Conservation (phyloP, 805 yeast genomes). For the Pichia californica region DNA sequence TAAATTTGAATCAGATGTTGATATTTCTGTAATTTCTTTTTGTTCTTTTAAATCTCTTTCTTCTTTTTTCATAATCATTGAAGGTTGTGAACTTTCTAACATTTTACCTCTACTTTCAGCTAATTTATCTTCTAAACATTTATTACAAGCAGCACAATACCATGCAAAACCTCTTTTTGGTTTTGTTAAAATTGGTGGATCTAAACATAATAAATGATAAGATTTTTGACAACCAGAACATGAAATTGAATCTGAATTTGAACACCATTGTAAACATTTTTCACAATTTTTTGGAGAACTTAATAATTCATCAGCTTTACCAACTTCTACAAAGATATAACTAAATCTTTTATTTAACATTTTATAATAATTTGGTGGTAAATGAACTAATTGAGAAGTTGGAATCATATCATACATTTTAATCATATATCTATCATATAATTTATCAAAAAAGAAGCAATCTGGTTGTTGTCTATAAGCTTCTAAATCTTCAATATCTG, state of each 20-base stretch:
- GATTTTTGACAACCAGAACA: slow-evolving; percentile 71
- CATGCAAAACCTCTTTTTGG: slow-evolving; percentile 88
- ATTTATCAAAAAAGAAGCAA: slow-evolving; percentile 75
- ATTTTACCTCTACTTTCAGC: slow-evolving; percentile 30
- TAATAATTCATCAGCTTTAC: slow-evolving; percentile 55
- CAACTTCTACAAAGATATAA: slow-evolving; percentile 68
- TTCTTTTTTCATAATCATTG: slow-evolving; percentile 16
- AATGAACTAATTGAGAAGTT: slow-evolving; percentile 48
- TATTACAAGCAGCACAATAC: slow-evolving; percentile 80
- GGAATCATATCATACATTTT: slow-evolving; percentile 74
- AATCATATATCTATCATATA: slow-evolving; percentile 81
- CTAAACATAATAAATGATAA: slow-evolving; percentile 78
- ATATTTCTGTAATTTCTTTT: too few species aligned
- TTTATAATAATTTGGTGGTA: slow-evolving; percentile 53
- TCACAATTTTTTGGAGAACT: slow-evolving; percentile 64
- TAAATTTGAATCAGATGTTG: too few species aligned
- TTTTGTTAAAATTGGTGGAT: slow-evolving; percentile 72
- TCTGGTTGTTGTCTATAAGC: slow-evolving; percentile 53
- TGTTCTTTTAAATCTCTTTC: not conserved
- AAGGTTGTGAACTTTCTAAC: slow-evolving; percentile 25
- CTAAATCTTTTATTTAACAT: slow-evolving; percentile 64
- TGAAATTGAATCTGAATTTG: slow-evolving; percentile 59
- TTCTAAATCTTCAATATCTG: slow-evolving; percentile 56
- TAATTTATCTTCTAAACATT: slow-evolving; percentile 43
- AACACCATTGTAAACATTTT: slow-evolving; percentile 82